Conservation (phyloP, 2,329 filamentous ascomycete genomes). For the Pseudogymnoascus sp. region DNA sequence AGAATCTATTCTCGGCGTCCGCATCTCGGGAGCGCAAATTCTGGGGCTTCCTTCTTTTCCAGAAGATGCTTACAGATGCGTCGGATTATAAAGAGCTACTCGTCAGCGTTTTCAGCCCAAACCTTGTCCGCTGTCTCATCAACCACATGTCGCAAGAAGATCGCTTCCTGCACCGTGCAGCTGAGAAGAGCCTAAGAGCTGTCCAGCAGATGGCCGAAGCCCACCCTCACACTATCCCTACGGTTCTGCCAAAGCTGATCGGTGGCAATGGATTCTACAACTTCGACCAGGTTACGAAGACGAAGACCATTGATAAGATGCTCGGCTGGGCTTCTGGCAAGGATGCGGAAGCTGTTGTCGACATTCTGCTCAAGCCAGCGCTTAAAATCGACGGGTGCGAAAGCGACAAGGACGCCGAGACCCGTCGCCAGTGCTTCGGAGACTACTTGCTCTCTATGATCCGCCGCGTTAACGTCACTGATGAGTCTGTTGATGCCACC, state of each 20-base stretch:
- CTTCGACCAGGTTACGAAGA: slow-evolving; percentile 80
- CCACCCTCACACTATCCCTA: slow-evolving; percentile 49
- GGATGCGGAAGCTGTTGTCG: slow-evolving; percentile 34
- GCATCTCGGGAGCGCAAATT: slow-evolving; percentile 86
- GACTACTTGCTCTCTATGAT: slow-evolving; percentile 26
- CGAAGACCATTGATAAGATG: slow-evolving; percentile 67
- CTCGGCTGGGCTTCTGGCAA: slow-evolving; percentile 18
- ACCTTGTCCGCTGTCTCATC: slow-evolving; percentile 71
- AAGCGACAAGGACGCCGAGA: slow-evolving; percentile 21
- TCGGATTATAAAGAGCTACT: slow-evolving; percentile 41
- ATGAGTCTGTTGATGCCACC: slow-evolving; percentile 13
- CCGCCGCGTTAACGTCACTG: slow-evolving; percentile 19
- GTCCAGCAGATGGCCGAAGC: slow-evolving; percentile 57
- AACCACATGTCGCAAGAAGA: slow-evolving; percentile 74
- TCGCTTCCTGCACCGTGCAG: slow-evolving; percentile 70
- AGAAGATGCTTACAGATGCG: slow-evolving; percentile 56
- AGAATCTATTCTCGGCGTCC: slow-evolving; percentile 71
- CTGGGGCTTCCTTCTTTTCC: slow-evolving; percentile 82
- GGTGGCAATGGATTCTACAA: slow-evolving; percentile 62
- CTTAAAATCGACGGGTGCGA: slow-evolving; percentile 29
- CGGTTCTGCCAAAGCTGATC: slow-evolving; percentile 60
- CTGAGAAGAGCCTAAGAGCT: slow-evolving; percentile 64
- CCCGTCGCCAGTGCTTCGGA: slow-evolving; percentile 24
- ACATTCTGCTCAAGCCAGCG: slow-evolving; percentile 39
- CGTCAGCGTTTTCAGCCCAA: slow-evolving; percentile 66